phyloP scores from a whole-genome alignment of 257 asterid genomes.

The Anisodus tanguticus region DNA sequence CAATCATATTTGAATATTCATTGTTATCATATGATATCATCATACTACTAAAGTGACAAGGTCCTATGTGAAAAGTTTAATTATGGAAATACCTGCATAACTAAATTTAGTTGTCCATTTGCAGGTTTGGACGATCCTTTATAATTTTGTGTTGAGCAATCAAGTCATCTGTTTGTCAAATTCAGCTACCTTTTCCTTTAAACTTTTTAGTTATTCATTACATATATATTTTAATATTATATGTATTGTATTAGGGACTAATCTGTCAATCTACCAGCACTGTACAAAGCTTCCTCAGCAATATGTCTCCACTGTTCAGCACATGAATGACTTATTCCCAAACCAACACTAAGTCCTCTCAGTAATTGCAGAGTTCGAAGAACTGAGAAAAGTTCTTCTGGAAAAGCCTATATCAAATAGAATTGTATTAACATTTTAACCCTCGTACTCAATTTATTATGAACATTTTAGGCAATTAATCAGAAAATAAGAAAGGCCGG shows the following conservation, averaged over 20 bases:
- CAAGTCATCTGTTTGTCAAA: no score
- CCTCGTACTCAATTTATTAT: not conserved
- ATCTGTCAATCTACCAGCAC: constrained; percentile 79
- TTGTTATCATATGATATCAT: no score
- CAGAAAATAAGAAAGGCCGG: not conserved
- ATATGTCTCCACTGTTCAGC: constrained; percentile 97
- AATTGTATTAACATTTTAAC: constrained; percentile 22
- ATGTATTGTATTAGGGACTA: not conserved
- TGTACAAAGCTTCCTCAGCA: constrained; percentile 82
- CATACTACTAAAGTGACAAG: no score
- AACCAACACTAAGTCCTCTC: constrained; percentile 96
- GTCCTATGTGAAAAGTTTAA: no score
- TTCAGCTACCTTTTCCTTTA: no score
- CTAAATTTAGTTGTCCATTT: no score
- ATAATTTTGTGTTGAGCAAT: no score
- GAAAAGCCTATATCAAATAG: constrained; percentile 55
- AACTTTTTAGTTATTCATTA: no score
- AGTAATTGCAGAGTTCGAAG: constrained; percentile 90
- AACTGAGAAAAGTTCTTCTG: constrained; percentile 91
- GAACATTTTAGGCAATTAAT: not conserved
- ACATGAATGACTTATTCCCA: constrained; percentile 86
- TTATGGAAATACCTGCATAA: no score
- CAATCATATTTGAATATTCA: no score
- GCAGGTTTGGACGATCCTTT: no score
- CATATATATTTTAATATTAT: no score